phyloP scores from a whole-genome alignment of 2,329 filamentous ascomycete species.

The Alternaria panax region DNA sequence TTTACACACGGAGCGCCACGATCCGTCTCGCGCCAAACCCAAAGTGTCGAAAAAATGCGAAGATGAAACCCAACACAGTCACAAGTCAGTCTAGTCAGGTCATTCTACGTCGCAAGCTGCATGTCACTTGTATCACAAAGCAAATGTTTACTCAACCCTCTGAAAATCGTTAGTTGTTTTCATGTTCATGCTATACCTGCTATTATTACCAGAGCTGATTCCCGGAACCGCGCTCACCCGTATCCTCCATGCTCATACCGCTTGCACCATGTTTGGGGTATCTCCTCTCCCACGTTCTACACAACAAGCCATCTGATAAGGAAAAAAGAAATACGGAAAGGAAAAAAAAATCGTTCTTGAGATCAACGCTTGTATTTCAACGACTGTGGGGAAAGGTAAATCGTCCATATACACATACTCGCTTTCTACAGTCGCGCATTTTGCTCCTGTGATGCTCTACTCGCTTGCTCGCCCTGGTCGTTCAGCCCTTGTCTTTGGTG shows the following conservation, averaged over 20 bases:
- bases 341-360: slow-evolving; percentile 25
- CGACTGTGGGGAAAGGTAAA: slow-evolving; percentile 44
- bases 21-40: background rate
- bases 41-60: slow-evolving; percentile 13
- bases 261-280: slow-evolving; percentile 17
- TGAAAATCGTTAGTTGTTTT: slow-evolving; percentile 15
- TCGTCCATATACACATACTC: slow-evolving; percentile 33
- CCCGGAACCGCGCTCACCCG: slow-evolving; percentile 21
- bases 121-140: slow-evolving; percentile 1
- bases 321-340: slow-evolving; percentile 14
- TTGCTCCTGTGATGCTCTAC: slow-evolving; percentile 14
- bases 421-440: slow-evolving; percentile 10
- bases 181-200: slow-evolving; percentile 26
- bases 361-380: slow-evolving; percentile 49
- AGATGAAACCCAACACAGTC: slow-evolving; percentile 12
- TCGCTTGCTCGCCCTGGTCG: slow-evolving; percentile 5
- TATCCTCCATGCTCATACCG: background rate
- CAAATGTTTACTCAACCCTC: background rate
- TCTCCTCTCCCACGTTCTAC: slow-evolving; percentile 10
- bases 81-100: background rate
- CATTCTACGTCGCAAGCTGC: slow-evolving; percentile 5
- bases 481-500: slow-evolving; percentile 6
- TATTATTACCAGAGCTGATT: slow-evolving; percentile 20
- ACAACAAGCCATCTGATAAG: slow-evolving; percentile 4
- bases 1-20: background rate